These are phyloP conservation scores for Orbilia brochopaga DNA, from an alignment of 2,329 filamentous ascomycete genomes.

Conservation along the genomic window DNA sequence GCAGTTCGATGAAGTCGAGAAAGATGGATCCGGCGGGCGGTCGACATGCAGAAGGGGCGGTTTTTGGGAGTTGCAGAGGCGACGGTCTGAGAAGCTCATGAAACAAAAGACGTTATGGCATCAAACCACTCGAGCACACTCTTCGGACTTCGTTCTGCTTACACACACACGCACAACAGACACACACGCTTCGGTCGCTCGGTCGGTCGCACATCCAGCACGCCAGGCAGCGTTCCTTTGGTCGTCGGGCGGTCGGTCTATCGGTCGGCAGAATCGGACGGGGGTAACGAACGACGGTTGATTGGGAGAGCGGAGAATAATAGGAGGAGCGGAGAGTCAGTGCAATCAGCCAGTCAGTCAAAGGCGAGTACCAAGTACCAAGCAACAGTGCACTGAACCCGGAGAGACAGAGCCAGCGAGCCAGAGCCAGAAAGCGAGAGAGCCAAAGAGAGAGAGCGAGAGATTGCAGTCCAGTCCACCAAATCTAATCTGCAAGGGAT, in stretches of 20 bases:
- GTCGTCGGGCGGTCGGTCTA: no score
- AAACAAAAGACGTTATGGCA: conserved; percentile 45
- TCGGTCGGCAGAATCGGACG: conserved; percentile 1
- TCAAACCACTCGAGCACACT: conserved; percentile 23
- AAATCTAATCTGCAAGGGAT: conserved; percentile 23
- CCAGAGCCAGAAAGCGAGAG: conserved; percentile 1
- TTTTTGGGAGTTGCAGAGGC: conserved; percentile 10
- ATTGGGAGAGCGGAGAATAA: conserved; percentile 60
- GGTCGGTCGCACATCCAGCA: conserved; percentile 6
- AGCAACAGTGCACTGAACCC: no score
- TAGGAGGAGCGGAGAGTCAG: conserved; percentile 56
- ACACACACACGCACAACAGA: conserved; percentile 6
- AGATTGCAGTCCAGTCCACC: conserved; percentile 1
- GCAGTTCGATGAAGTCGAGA: not conserved
- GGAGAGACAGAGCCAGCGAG: no score
- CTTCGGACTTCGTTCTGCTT: conserved; percentile 11
- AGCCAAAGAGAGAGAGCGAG: conserved; percentile 18
- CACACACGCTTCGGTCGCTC: not conserved
- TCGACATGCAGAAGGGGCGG: not conserved
- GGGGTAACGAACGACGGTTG: conserved; percentile 62
- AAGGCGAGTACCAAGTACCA: no score
- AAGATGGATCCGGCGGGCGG: conserved; percentile 4
- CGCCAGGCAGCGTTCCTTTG: no score
- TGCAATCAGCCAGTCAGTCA: no score
- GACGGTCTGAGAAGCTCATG: conserved; percentile 36